Conservation (phyloP, 2,329 filamentous ascomycete genomes). For the Phyllosticta citribraziliensis region DNA sequence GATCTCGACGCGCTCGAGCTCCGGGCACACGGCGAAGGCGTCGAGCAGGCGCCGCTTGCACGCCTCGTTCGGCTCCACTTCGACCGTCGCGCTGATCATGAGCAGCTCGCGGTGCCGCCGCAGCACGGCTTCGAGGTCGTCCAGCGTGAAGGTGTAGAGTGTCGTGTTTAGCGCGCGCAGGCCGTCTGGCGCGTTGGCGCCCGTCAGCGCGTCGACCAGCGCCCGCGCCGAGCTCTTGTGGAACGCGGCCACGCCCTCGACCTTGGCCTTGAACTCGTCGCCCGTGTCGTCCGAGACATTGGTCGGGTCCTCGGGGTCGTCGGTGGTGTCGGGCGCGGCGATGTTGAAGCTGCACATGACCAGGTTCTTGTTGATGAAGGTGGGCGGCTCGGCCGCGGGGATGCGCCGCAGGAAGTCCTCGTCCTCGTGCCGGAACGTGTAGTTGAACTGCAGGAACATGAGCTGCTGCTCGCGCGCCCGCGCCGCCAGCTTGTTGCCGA, state of each 20-base stretch:
- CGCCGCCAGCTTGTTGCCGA: slow-evolving; percentile 15
- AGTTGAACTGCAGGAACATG: slow-evolving; percentile 38
- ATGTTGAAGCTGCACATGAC: slow-evolving; percentile 31
- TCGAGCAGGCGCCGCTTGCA: slow-evolving; percentile 26
- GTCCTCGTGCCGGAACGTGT: slow-evolving; percentile 37
- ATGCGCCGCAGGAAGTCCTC: slow-evolving; percentile 33
- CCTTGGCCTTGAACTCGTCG: slow-evolving; percentile 17
- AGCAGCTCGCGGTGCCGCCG: slow-evolving; percentile 28
- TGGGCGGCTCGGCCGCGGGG: slow-evolving; percentile 26
- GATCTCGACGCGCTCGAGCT: slow-evolving; percentile 32
- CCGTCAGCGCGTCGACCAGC: slow-evolving; percentile 25
- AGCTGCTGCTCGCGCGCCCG: slow-evolving; percentile 19
- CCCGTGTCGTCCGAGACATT: slow-evolving; percentile 11
- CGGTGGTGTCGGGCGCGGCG: slow-evolving; percentile 22
- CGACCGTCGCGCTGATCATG: slow-evolving; percentile 29
- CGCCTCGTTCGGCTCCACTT: slow-evolving; percentile 25
- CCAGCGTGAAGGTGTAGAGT: slow-evolving; percentile 30
- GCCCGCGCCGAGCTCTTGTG: slow-evolving; percentile 20
- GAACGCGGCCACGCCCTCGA: slow-evolving; percentile 26
- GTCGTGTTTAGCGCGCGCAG: slow-evolving; percentile 31
- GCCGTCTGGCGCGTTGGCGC: slow-evolving; percentile 21
- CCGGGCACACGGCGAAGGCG: slow-evolving; percentile 19
- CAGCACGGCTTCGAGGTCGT: slow-evolving; percentile 26
- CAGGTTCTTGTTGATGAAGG: slow-evolving; percentile 27
- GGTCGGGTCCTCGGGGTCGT: slow-evolving; percentile 15